Evolutionary conservation across 306 rosid species (phyloP).

Genomic region (Vigna hirtella): DNA sequence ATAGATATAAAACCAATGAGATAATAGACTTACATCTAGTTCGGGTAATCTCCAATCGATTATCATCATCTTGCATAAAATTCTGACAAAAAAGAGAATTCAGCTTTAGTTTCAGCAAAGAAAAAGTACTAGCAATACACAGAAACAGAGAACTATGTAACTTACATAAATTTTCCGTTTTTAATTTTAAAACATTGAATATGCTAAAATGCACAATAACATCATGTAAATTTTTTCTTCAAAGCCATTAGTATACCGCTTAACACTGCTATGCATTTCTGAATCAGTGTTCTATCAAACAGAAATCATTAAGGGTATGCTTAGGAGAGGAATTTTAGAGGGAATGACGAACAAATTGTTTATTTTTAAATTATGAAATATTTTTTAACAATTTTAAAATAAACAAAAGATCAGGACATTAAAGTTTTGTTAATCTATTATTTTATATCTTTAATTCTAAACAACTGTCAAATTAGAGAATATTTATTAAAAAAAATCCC

Average conservation of each 20-base stretch:
- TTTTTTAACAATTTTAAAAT: background rate
- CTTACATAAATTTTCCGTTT: background rate
- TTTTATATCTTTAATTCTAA: too few species aligned
- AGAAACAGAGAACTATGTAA: constrained; percentile 12
- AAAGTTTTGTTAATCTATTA: background rate
- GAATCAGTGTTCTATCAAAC: background rate
- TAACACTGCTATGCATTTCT: background rate
- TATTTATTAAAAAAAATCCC: background rate
- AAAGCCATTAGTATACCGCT: background rate
- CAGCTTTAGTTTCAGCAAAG: constrained; percentile 21
- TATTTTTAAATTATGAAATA: background rate
- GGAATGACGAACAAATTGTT: too few species aligned
- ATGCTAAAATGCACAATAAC: constrained; percentile 12
- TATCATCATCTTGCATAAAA: constrained; percentile 78
- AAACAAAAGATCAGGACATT: background rate
- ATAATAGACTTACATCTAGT: constrained; percentile 68
- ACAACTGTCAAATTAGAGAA: background rate
- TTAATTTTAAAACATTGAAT: constrained; percentile 5
- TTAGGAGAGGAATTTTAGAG: too few species aligned
- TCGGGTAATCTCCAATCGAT: constrained; percentile 78
- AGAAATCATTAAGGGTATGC: too few species aligned
- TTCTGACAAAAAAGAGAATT: constrained; percentile 54
- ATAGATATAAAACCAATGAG: background rate
- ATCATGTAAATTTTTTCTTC: background rate
- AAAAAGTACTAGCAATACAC: background rate